Base-by-base conservation (phyloP, 2,329 filamentous ascomycete species). In the Elsinoe australis region DNA sequence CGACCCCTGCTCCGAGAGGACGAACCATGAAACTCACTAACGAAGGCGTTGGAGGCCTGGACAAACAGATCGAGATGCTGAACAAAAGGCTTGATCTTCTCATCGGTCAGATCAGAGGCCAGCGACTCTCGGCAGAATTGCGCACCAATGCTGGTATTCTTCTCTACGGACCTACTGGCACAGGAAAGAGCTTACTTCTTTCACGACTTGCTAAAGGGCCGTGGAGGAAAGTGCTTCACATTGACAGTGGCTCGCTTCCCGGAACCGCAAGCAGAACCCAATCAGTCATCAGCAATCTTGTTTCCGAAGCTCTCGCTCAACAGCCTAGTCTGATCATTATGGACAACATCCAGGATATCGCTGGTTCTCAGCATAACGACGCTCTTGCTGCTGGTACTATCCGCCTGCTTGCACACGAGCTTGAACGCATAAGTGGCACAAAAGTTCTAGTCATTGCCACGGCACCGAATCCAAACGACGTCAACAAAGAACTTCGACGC, bases 251-350 rank as follows among this genome's bases (percentile, higher is more conserved):
- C 12, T 57, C 56, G 41, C 51, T 64, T 10, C 51, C 59, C 32
- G 60, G 63, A 24, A 63, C 63, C 46, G 59, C 66, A 4, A 68
- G 67, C 29, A 67, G 70, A 29, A 66, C 65, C 28, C 53, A 59
- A 28, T 34, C 55, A 0, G 71, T 75, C 1, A 73, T 95, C 34
- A 74, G 78, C 38, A 79, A 82, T 36, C 70, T 73, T 0, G 90
- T 95, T 61, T 75, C 79, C 51, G 76, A 82, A 51, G 87, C 88
- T 5, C 68, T 72, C 29, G 72, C 75, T 4, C 73, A 76, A 53
- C 80, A 87, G 59, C 87, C 87, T 0, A 87, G 84, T 59, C 75
- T 94, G 10, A 71, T 95, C 18, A 64, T 92, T 2, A 82, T 95
- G 48, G 88, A 95, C 62, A 74, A 85, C 48, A 69, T 95, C 12